phyloP scores from a whole-genome alignment of 2,329 filamentous ascomycete genomes.

The Fusarium brevicatenulatum region DNA sequence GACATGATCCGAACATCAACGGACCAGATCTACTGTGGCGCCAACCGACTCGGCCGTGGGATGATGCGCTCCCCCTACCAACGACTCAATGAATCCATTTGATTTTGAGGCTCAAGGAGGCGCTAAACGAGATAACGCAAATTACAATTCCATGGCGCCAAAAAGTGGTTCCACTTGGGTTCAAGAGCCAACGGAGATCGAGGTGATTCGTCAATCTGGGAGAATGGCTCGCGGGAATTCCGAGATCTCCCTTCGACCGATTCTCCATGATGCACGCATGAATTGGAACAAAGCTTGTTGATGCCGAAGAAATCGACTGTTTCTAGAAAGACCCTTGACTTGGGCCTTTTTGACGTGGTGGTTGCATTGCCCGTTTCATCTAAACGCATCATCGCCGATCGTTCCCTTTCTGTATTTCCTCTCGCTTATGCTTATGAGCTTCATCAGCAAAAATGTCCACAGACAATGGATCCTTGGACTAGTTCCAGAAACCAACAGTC shows the following conservation, averaged over 20 bases:
- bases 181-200: background rate
- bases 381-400: background rate
- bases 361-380: background rate
- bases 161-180: background rate
- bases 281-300: background rate
- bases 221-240: constrained; percentile 4
- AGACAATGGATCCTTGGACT: background rate
- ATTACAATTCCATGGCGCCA: constrained; percentile 6
- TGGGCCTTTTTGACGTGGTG: background rate
- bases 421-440: background rate
- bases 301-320: background rate
- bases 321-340: background rate
- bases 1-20: background rate
- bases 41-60: background rate
- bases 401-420: background rate
- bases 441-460: background rate
- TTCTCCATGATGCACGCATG: background rate
- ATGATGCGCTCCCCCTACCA: background rate
- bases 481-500: background rate
- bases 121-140: constrained; percentile 19
- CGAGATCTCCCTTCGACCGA: constrained; percentile 23
- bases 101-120: constrained; percentile 25
- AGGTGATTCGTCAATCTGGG: constrained; percentile 6
- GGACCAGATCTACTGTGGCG: constrained; percentile 10
- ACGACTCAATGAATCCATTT: constrained; percentile 3